Base-by-base conservation (phyloP, 2,329 filamentous ascomycete species). In the Talaromyces sp. region DNA sequence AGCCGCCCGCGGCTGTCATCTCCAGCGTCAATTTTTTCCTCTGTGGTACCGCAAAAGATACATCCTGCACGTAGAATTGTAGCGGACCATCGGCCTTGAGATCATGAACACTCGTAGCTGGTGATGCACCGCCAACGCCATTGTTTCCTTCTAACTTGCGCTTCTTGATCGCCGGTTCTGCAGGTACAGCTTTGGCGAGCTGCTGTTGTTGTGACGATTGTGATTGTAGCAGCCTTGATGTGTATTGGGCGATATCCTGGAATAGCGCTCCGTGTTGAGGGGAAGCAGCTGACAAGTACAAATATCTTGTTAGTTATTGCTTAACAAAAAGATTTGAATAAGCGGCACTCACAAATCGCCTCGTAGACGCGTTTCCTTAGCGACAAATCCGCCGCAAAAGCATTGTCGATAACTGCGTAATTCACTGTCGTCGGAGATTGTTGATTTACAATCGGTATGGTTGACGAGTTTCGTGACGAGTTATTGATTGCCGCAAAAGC, bases 11-110 rank as follows among this genome's bases (percentile, higher is more conserved):
- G 57, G 76, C 75, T 41, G 85, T 79, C n/a, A 88, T 73, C 71
- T 88, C 83, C 33, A 89, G 78, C 57, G 81, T 84, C 66, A 88
- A 79, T 77, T 89, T 89, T 78, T 88, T 89, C 62, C 87, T 79
- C 69, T 86, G 84, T 3, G 87, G 87, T 0, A 88, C 80, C 16
- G 85, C 81, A 74, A 89, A 88, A 64, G 85, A 87, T 63, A 87
- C 78, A 68, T 88, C 86, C 64, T 81, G 79, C 66, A 82, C 78
- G 65, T 81, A 81, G 65, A 83, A 81, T 41, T 79, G 75, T 52
- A 78, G 63, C 9, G 73, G 69, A 56, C 71, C 68, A 66, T 78
- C 72, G 19, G 69, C 71, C 47, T 76, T 77, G 64, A 78, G 35
- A 67, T 75, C 73, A 31, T 71, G 56, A 37, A 72, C 68, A 58